Conservation (phyloP, 306 rosid species). For the Vicia faba region DNA sequence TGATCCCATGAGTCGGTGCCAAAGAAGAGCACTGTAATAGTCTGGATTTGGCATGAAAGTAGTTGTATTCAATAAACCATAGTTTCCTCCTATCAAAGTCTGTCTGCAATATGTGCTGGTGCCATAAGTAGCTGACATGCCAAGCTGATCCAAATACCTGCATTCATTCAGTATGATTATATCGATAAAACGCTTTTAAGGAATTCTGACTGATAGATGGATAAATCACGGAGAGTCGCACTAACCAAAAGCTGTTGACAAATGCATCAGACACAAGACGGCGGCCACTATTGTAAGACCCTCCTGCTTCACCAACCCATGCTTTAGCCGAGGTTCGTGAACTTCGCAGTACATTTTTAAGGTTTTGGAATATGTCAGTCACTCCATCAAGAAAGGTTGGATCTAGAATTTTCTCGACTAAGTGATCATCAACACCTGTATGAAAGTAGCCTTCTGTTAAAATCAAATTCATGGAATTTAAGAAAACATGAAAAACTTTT, state of each 20-base stretch:
- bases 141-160: constrained; percentile 97
- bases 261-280: constrained; percentile 83
- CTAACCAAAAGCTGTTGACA: constrained; percentile 77
- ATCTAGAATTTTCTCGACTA: constrained; percentile 65
- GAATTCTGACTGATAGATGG: not conserved
- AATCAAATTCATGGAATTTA: constrained; percentile 15
- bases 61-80: constrained; percentile 71
- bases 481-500: constrained; percentile 3
- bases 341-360: constrained; percentile 51
- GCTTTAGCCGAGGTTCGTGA: constrained; percentile 59
- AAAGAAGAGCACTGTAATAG: constrained; percentile 82
- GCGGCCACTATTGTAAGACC: constrained; percentile 89
- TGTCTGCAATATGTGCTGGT: constrained; percentile 94
- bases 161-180: not conserved
- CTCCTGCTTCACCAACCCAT: constrained; percentile 99
- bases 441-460: constrained; percentile 23
- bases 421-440: constrained; percentile 70
- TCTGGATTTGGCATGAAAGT: constrained; percentile 86
- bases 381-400: constrained; percentile 67
- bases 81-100: constrained; percentile 85
- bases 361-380: constrained; percentile 58
- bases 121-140: constrained; percentile 77
- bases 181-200: constrained; percentile 12
- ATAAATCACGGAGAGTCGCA: constrained; percentile 32
- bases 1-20: constrained; percentile 88